These are phyloP conservation scores for Pezicula neosporulosa DNA, from an alignment of 2,329 filamentous ascomycete genomes.

Conservation along the genomic window DNA sequence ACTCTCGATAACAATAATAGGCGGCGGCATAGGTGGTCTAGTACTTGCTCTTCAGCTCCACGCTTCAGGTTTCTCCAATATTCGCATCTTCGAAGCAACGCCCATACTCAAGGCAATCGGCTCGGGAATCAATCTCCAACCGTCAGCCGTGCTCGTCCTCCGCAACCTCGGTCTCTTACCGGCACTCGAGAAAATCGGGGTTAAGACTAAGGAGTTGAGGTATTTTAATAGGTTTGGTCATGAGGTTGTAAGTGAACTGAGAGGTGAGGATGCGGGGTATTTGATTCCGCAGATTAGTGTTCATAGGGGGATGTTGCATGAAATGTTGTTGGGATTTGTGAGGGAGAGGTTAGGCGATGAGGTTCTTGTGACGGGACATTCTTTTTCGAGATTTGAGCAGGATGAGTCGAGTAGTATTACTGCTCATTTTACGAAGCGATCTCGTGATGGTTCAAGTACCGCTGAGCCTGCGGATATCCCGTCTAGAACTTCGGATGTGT, in stretches of 20 bases:
- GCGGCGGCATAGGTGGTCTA: slow-evolving; percentile 28
- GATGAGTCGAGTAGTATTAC: slow-evolving; percentile 31
- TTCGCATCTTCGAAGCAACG: slow-evolving; percentile 39
- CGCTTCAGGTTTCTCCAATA: slow-evolving; percentile 32
- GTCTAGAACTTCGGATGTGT: slow-evolving; percentile 28
- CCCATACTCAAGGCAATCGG: slow-evolving; percentile 38
- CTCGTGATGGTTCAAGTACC: slow-evolving; percentile 5
- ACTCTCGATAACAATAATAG: slow-evolving; percentile 24
- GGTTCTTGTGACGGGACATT: slow-evolving; percentile 36
- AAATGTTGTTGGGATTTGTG: slow-evolving; percentile 37
- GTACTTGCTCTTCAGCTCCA: slow-evolving; percentile 21
- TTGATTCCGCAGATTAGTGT: slow-evolving; percentile 40
- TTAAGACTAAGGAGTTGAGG: slow-evolving; percentile 39
- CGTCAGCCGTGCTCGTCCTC: slow-evolving; percentile 40
- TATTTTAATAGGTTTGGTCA: slow-evolving; percentile 42
- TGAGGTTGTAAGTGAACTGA: slow-evolving; percentile 37
- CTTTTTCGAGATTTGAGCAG: slow-evolving; percentile 33
- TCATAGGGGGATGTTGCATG: slow-evolving; percentile 42
- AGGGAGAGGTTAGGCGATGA: slow-evolving; percentile 36
- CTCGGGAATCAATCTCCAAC: slow-evolving; percentile 44
- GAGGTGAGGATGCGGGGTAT: slow-evolving; percentile 38
- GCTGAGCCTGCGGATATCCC: slow-evolving; percentile 24
- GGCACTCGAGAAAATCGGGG: slow-evolving; percentile 34
- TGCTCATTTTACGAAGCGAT: slow-evolving; percentile 30
- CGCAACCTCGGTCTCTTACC: slow-evolving; percentile 39